phyloP scores from a whole-genome alignment of 2,329 filamentous ascomycete species.

The Aspergillus amoenus region DNA sequence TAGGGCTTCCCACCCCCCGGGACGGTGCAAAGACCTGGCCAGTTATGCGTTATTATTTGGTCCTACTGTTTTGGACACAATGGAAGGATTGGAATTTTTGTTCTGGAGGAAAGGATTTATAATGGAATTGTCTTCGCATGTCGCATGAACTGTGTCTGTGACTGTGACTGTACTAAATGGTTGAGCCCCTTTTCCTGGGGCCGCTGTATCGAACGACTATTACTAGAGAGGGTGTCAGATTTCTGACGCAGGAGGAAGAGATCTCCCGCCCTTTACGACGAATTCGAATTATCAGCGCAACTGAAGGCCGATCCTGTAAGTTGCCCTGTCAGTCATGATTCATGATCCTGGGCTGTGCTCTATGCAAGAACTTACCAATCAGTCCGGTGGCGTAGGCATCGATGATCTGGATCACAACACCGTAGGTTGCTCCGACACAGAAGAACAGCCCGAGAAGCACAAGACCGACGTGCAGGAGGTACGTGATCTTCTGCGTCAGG shows the following conservation, averaged over 20 bases:
- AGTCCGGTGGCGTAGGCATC: slow-evolving; percentile 15
- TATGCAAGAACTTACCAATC: slow-evolving; percentile 1
- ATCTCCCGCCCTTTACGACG: background rate
- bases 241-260: background rate
- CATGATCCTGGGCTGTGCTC: too few relatives aligned
- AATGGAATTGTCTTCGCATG: too few relatives aligned
- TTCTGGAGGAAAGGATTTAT: too few relatives aligned
- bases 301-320: slow-evolving; percentile 13
- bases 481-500: slow-evolving; percentile 36
- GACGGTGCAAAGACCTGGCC: too few relatives aligned
- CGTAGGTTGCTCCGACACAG: slow-evolving; percentile 46
- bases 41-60: too few relatives aligned
- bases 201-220: background rate
- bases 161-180: too few relatives aligned
- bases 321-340: too few relatives aligned
- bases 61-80: too few relatives aligned
- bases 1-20: too few relatives aligned
- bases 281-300: slow-evolving; percentile 17
- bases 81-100: too few relatives aligned
- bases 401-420: slow-evolving; percentile 18
- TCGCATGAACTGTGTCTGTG: too few relatives aligned
- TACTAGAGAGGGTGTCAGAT: background rate
- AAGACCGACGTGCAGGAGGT: slow-evolving; percentile 43
- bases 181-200: too few relatives aligned
- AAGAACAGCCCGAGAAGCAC: slow-evolving; percentile 50